Percentiles rank a stretch among this genome's conserved stretches.
Evolutionary conservation across 768 basidiomycete genomes (phyloP).

Genomic region (Boletus patriciae): DNA sequence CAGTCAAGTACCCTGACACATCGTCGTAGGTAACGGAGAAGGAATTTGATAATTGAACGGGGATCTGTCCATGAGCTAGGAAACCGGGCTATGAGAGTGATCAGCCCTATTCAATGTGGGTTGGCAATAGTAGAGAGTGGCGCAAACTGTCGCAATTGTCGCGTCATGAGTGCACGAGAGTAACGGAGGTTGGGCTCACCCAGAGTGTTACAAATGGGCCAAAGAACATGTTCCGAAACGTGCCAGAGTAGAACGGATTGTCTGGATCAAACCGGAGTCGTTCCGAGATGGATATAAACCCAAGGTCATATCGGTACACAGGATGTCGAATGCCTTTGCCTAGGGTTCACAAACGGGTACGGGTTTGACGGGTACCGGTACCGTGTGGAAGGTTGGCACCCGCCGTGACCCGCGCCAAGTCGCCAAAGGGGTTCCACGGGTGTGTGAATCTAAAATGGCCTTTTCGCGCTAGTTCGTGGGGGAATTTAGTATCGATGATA

Average conservation of each 20-base stretch:
- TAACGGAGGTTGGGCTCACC: conserved; percentile 7
- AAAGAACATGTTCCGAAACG: conserved; percentile 56
- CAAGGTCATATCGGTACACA: conserved; percentile 42
- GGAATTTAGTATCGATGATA: neutral
- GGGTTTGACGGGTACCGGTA: too few relatives aligned
- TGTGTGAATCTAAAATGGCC: too few relatives aligned
- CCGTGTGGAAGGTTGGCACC: too few relatives aligned
- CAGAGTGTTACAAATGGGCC: conserved; percentile 55
- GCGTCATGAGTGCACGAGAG: neutral
- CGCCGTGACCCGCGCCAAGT: too few relatives aligned
- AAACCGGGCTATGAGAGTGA: neutral
- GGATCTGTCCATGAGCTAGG: neutral
- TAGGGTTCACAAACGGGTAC: too few relatives aligned
- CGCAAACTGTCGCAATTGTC: conserved; percentile 36
- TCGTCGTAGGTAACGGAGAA: conserved; percentile 36
- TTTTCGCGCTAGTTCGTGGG: too few relatives aligned
- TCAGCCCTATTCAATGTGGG: conserved; percentile 63
- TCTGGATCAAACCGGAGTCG: conserved; percentile 50
- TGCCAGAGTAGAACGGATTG: conserved; percentile 49
- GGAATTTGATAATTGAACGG: conserved; percentile 36
- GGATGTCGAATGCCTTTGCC: neutral
- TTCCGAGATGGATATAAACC: conserved; percentile 56
- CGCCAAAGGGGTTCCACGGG: too few relatives aligned
- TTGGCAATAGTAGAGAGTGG: conserved; percentile 79
- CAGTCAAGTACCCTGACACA: conserved; percentile 29